Base-by-base conservation (phyloP, 257 asterid genomes). In the Nicotiana benthamiana region DNA sequence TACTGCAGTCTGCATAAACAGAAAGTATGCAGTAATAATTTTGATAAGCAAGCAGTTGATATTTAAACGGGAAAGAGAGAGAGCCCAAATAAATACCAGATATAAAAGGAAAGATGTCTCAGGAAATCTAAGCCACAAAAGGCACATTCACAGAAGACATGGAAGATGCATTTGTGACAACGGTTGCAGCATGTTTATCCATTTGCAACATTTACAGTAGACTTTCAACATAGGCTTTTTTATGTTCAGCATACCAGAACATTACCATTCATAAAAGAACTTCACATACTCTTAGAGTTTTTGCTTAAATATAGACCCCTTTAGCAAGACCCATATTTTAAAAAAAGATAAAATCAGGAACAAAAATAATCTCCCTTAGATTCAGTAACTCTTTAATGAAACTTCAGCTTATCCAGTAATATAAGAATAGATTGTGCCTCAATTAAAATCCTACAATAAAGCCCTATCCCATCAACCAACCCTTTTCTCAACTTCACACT, bases 1-100 rank as follows among this genome's bases (percentile, higher is more conserved):
- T 68, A 93, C 92, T 60, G 99, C 99, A 43, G 98, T 87, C 99
- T 95, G 88, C 82, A 80, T 53, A 56, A 17, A 80, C 24, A 83
- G 75, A 77, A 82, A 30, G 75, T 34, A 62, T 52, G 48, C 77
- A 75, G 82, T 43, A 79, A 63, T 24, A 72, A 48, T 32, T 72
- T 72, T 72, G 61, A 74, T 48, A 74, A 48, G 62, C 16, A 52
- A 46, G 61, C 26, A 74, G 51, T 72, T 24, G 60, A 74, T 48
- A 22, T 48, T 61, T 28, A 53, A 64, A 40, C 5, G 66, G 60
- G 28, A 17, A 18, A n/a, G 43, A 51, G 46, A 64, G 5, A 40
- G n/a, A 77, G 28, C 77, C 67, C 54, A 63, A 64, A 67, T 52
- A 80, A 65, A 82, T 28, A 32, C 36, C 82, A 79, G 4, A 2